Evolutionary conservation across 331 rosid species (phyloP).

Genomic region (Rosa hybrid): DNA sequence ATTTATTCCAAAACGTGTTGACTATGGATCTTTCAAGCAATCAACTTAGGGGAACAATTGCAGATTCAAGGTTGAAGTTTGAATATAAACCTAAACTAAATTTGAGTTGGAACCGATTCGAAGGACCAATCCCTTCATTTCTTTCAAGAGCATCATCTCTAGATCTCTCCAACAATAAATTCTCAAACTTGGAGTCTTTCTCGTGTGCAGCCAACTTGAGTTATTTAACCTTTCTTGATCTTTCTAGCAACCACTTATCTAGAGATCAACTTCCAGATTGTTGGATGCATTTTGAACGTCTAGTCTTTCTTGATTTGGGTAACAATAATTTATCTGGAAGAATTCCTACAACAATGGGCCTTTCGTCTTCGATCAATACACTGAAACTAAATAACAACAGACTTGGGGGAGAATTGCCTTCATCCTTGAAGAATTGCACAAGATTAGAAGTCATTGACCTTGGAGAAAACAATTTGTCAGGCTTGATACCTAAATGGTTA

Average conservation of each 20-base stretch:
- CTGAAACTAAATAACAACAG: not conserved
- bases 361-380: not conserved
- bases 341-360: slow-evolving; percentile 26
- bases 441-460: not conserved
- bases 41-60: not conserved
- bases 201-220: not conserved
- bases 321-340: slow-evolving; percentile 8
- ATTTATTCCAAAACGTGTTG: rapidly evolving
- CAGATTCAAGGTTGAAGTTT: too few species aligned
- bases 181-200: not conserved
- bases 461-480: not conserved
- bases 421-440: not conserved
- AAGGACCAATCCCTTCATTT: slow-evolving; percentile 6
- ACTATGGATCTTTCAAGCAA: not conserved
- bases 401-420: not conserved
- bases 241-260: not conserved
- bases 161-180: not conserved
- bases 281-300: not conserved
- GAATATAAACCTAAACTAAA: rapidly evolving
- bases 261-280: slow-evolving; percentile 29
- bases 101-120: slow-evolving; percentile 3
- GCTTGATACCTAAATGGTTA: slow-evolving; percentile 4
- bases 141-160: not conserved
- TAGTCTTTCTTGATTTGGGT: slow-evolving; percentile 7
- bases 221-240: not conserved